phyloP scores from a whole-genome alignment of 75 land plant species.

The Pinus albicaulis region DNA sequence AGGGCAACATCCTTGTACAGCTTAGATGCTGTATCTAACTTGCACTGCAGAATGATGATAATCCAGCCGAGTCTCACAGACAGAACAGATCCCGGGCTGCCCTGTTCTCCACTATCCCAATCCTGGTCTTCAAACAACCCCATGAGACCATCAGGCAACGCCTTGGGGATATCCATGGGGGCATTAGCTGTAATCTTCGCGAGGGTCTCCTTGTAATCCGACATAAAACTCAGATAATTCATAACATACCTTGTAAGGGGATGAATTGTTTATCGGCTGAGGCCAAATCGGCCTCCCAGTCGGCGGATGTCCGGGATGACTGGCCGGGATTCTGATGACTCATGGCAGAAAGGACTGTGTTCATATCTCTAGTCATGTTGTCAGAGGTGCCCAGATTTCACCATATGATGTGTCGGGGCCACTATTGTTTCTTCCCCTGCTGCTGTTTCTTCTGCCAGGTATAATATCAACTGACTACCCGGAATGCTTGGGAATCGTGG shows the following conservation, averaged over 20 bases:
- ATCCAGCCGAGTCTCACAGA: slow-evolving; percentile 60
- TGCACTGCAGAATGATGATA: slow-evolving; percentile 49
- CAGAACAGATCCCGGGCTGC: slow-evolving; percentile 19
- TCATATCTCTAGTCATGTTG: not conserved
- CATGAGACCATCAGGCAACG: too few species aligned
- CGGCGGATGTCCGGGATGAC: not conserved
- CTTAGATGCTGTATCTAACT: slow-evolving; percentile 55
- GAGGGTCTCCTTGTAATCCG: too few species aligned
- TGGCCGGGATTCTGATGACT: not conserved
- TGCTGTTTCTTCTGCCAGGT: not conserved
- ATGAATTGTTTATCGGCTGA: slow-evolving; percentile 10
- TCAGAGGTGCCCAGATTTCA: not conserved
- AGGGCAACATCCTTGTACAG: slow-evolving; percentile 45
- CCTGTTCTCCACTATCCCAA: too few species aligned
- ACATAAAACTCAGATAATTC: too few species aligned
- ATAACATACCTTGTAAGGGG: too few species aligned
- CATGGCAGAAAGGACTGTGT: not conserved
- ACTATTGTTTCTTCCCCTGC: not conserved
- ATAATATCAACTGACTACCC: too few species aligned
- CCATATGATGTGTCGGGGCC: not conserved
- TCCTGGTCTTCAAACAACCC: too few species aligned
- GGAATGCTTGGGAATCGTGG: too few species aligned
- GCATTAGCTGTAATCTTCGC: too few species aligned
- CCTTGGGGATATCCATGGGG: too few species aligned
- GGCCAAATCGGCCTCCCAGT: slow-evolving; percentile 25